These are phyloP conservation scores for Microbotryum violaceum DNA, from an alignment of 1,284 basidiomycete genomes.

Conservation along the genomic window DNA sequence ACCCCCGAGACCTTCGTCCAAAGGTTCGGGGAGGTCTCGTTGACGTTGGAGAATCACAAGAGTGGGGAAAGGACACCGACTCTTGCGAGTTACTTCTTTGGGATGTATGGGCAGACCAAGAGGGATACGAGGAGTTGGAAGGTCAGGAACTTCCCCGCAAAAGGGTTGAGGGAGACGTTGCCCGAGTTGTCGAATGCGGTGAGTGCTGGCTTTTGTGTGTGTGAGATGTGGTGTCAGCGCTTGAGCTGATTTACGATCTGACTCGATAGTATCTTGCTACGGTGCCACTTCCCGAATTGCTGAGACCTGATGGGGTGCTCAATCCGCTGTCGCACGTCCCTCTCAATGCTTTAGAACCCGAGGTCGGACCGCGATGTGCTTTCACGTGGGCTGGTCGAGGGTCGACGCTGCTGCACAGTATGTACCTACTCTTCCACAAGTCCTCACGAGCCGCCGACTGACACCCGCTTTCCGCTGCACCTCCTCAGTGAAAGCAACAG, in stretches of 20 bases:
- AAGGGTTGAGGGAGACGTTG: no score
- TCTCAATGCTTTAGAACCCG: conserved; percentile 68
- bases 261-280: background rate
- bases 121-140: background rate
- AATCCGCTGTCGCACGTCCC: conserved; percentile 83
- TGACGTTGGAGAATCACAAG: conserved; percentile 40
- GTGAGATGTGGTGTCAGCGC: no score
- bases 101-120: conserved; percentile 54
- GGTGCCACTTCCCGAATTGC: conserved; percentile 66
- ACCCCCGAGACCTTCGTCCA: conserved; percentile 69
- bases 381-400: conserved; percentile 45
- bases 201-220: no score
- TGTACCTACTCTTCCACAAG: background rate
- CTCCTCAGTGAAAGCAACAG: conserved; percentile 66
- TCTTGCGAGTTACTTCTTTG: conserved; percentile 71
- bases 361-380: conserved; percentile 63
- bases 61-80: conserved; percentile 28
- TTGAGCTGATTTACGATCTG: no score
- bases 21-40: conserved; percentile 57
- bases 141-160: background rate
- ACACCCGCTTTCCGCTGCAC: background rate
- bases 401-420: conserved; percentile 71
- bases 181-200: no score
- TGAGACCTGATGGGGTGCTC: conserved; percentile 75
- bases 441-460: background rate